phyloP scores from a whole-genome alignment of 441 rosid genomes.

The Gossypium gossypioides region DNA sequence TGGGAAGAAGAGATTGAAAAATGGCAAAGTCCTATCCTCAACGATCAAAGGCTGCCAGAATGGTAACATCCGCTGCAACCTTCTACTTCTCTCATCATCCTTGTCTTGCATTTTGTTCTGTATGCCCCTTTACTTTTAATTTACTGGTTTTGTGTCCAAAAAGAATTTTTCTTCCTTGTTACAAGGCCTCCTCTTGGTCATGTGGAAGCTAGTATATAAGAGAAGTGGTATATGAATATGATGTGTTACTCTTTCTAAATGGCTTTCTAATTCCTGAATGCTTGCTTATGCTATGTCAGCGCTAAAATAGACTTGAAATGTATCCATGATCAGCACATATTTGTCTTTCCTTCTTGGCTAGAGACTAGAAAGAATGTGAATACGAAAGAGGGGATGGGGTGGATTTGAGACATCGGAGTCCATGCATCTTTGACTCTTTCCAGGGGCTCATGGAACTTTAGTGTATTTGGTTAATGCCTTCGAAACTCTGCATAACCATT shows the following conservation, averaged over 20 bases:
- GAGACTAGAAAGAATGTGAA: neutral
- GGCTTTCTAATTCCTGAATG: neutral
- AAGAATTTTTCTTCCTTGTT: neutral
- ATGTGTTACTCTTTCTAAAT: neutral
- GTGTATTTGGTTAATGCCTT: neutral
- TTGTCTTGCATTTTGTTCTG: neutral
- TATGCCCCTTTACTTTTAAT: neutral
- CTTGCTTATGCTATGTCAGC: neutral
- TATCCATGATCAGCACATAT: neutral
- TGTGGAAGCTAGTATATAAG: neutral
- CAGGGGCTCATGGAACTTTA: neutral
- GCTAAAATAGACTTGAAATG: neutral
- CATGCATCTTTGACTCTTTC: neutral
- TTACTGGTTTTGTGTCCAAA: neutral
- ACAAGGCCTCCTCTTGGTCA: neutral
- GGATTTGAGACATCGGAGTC: neutral
- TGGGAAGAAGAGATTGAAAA: conserved; percentile 97
- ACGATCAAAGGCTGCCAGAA: conserved; percentile 74
- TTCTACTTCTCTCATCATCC: neutral
- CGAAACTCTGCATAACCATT: neutral
- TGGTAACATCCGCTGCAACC: conserved; percentile 41
- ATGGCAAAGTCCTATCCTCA: conserved; percentile 84
- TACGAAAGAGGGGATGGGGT: neutral
- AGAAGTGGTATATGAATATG: neutral
- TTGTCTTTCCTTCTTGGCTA: neutral